A percentile compares a stretch with the other conserved stretches of the same genome.
phyloP scores from a whole-genome alignment of 495 filamentous ascomycete genomes.

The Beverwykella pulmonaria region DNA sequence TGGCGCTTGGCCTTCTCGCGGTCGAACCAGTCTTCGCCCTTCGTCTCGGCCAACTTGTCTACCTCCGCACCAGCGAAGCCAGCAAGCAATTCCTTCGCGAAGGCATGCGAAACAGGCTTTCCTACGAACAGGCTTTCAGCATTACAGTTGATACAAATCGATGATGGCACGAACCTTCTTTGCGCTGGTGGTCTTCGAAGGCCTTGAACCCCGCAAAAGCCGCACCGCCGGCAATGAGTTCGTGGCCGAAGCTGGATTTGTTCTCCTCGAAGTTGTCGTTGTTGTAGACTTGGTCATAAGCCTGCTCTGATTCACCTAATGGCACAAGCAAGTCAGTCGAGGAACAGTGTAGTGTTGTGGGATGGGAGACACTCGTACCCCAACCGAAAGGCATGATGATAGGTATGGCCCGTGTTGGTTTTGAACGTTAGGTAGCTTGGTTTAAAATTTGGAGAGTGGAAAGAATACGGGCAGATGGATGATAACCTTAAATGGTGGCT shows the following conservation, averaged over 20 bases:
- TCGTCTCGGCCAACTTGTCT: conserved; percentile 79
- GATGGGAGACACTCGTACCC: conserved; percentile 28
- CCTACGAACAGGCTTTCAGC: conserved; percentile 49
- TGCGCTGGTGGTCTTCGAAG: conserved; percentile 75
- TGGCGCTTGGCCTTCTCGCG: conserved; percentile 66
- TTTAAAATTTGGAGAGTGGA: not conserved
- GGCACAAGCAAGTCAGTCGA: not conserved
- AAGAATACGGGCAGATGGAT: not conserved
- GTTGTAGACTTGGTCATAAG: conserved; percentile 65
- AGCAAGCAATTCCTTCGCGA: conserved; percentile 76
- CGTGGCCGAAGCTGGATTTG: conserved; percentile 69
- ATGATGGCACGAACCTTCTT: conserved; percentile 57
- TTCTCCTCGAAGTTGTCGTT: conserved; percentile 46
- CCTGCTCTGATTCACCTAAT: conserved; percentile 46
- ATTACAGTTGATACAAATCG: not conserved
- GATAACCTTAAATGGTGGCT: not conserved
- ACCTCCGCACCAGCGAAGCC: conserved; percentile 73
- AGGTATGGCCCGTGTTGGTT: not conserved
- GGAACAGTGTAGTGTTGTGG: not conserved
- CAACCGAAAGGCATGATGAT: conserved; percentile 45
- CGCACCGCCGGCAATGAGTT: conserved; percentile 73
- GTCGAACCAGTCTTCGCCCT: conserved; percentile 72
- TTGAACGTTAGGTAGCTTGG: not conserved
- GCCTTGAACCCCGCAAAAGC: conserved; percentile 80
- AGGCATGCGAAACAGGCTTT: conserved; percentile 68